phyloP scores from a whole-genome alignment of 306 rosid species.

The Ziziphus jujuba region DNA sequence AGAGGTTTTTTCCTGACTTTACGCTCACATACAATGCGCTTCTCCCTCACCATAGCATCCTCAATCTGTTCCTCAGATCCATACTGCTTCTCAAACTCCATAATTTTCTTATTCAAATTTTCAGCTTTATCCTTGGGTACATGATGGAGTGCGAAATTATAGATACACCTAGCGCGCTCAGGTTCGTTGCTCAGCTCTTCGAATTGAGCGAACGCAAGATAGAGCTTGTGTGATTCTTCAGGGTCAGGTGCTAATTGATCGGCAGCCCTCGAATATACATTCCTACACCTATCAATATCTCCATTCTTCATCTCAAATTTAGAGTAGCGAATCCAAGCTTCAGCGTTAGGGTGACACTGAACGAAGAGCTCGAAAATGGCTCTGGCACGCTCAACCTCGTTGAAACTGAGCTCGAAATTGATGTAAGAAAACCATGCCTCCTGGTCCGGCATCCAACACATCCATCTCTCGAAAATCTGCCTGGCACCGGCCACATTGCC shows the following conservation, averaged over 20 bases:
- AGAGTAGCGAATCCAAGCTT: conserved; percentile 84
- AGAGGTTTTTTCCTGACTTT: conserved; percentile 77
- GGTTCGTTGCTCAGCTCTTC: conserved; percentile 90
- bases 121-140: conserved; percentile 89
- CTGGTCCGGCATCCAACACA: conserved; percentile 87
- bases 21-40: conserved; percentile 82
- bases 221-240: conserved; percentile 69
- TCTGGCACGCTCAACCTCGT: conserved; percentile 77
- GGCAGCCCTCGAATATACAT: conserved; percentile 68
- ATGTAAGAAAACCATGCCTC: conserved; percentile 85
- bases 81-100: conserved; percentile 77
- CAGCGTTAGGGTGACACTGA: conserved; percentile 68
- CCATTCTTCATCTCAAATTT: conserved; percentile 98
- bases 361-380: conserved; percentile 70
- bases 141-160: conserved; percentile 70
- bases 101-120: conserved; percentile 71
- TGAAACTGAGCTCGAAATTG: conserved; percentile 73
- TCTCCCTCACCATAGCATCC: conserved; percentile 88
- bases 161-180: conserved; percentile 75
- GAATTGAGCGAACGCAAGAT: conserved; percentile 82
- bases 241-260: conserved; percentile 67
- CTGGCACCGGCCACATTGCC: conserved; percentile 85
- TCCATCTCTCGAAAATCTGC: conserved; percentile 86
- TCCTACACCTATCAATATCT: conserved; percentile 50
- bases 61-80: conserved; percentile 89